Evolutionary conservation across 805 yeast genomes (phyloP).

Genomic region (Blastobotrys chiropterorum): DNA sequence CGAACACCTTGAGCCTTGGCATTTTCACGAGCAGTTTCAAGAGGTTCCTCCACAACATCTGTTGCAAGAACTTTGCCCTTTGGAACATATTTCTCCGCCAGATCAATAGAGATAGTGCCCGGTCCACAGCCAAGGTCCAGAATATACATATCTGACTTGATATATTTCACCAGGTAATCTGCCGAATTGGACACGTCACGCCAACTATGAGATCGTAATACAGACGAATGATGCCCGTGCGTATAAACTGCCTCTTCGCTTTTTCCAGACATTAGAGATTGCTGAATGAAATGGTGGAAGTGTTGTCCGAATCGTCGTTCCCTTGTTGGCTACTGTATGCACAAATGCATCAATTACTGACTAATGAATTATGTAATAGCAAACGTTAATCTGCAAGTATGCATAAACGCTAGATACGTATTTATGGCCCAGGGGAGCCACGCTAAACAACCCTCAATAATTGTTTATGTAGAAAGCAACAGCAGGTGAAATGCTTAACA

Average conservation of each 20-base stretch:
- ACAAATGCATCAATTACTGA: no score
- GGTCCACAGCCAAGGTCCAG: slow-evolving; percentile 43
- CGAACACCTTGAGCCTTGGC: slow-evolving; percentile 9
- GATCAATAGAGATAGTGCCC: slow-evolving; percentile 35
- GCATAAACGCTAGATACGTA: no score
- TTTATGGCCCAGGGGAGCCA: no score
- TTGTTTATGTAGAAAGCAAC: no score
- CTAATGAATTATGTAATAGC: no score
- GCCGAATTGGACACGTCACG: slow-evolving; percentile 31
- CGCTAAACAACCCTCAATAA: no score
- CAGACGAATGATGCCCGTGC: slow-evolving; percentile 23
- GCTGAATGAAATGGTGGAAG: no score
- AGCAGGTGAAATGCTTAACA: no score
- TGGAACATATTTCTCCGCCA: slow-evolving; percentile 30
- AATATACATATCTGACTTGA: slow-evolving; percentile 26
- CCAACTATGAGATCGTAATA: slow-evolving; percentile 31
- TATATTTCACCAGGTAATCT: slow-evolving; percentile 25
- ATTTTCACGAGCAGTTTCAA: slow-evolving; percentile 26
- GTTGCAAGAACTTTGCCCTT: slow-evolving; percentile 31
- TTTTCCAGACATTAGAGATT: background rate
- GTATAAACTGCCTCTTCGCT: slow-evolving; percentile 11
- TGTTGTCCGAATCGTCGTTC: no score
- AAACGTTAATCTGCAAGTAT: no score
- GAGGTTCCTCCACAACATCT: slow-evolving; percentile 30
- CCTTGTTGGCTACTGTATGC: no score